Base-by-base conservation (phyloP, 2,329 filamentous ascomycete genomes). In the Sclerotinia trifoliorum region DNA sequence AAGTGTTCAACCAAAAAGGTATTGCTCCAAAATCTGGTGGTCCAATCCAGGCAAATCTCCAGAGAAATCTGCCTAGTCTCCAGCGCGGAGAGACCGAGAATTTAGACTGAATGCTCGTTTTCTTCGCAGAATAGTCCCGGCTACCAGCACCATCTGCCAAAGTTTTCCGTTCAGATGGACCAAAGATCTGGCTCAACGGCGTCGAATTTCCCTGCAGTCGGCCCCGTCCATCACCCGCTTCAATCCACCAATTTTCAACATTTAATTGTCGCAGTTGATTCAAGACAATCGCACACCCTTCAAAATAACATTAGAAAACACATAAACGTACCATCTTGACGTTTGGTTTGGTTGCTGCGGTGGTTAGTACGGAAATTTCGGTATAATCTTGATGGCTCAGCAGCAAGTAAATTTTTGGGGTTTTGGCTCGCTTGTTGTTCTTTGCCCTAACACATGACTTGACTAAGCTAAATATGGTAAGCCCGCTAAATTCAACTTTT, bases 261-360 rank as follows among this genome's bases (percentile, higher is more conserved):
- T 67, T 29, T 19, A 51, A 57, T 68, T 51, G 60, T 68, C 66
- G 58, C 58, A 68, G 56, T 49, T 26, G 32, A 65, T 56, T 32
- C 66, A 26, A 46, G 24, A 51, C 60, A 65, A 68, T 65, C 51
- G 65, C 29, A 44, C 10, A 42, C 4, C 65, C 56, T 51, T 19
- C 17, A 62, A 19, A 52, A 11, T 32, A 21, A 44, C 46, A 67
- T 63, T 42, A 55, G 17, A 19, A 63, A 54, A 62, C 42, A 52
- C 15, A 62, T 55, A 10, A 55, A 65, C 70, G 39, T 65, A 71
- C 70, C 70, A 71, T 71, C 66, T 67, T 71, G 57, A 56, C 67
- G 67, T 62, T 70, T 62, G 65, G 67, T 62, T 70, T 62, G 65
- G 57, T 62, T 67, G 56, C 56, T 67, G 65, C 62, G 48, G 62